Evolutionary conservation across 2,329 filamentous ascomycete genomes (phyloP).

Genomic region (Trichophyton schoenleinii): DNA sequence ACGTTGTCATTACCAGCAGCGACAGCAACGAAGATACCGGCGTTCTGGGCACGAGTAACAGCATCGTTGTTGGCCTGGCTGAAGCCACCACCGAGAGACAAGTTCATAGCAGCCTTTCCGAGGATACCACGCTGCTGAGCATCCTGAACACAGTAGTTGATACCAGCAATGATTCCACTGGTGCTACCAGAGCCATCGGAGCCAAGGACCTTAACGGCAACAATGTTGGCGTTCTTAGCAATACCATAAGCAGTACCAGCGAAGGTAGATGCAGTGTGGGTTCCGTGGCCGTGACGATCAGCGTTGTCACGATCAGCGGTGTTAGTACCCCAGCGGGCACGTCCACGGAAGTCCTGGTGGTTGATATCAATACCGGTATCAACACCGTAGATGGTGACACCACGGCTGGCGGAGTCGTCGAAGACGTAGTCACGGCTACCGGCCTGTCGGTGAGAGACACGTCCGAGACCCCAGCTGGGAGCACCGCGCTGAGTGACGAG

Average conservation of each 20-base stretch:
- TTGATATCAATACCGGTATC: slow-evolving; percentile 29
- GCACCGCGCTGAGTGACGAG: background rate
- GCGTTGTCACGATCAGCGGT: slow-evolving; percentile 15
- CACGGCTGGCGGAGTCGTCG: slow-evolving; percentile 25
- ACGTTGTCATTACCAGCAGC: slow-evolving; percentile 31
- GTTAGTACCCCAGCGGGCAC: slow-evolving; percentile 26
- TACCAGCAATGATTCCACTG: slow-evolving; percentile 38
- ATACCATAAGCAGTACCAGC: slow-evolving; percentile 27
- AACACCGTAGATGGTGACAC: slow-evolving; percentile 27
- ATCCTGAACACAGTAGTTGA: slow-evolving; percentile 30
- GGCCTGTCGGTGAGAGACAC: slow-evolving; percentile 21
- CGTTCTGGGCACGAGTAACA: slow-evolving; percentile 24
- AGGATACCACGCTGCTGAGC: slow-evolving; percentile 20
- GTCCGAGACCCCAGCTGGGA: slow-evolving; percentile 22
- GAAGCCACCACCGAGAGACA: slow-evolving; percentile 26
- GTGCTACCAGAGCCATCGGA: slow-evolving; percentile 35
- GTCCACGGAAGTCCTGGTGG: slow-evolving; percentile 27
- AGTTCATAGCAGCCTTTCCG: slow-evolving; percentile 24
- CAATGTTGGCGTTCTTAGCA: slow-evolving; percentile 26
- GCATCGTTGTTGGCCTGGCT: slow-evolving; percentile 29
- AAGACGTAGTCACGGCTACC: slow-evolving; percentile 24
- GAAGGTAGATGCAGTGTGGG: slow-evolving; percentile 29
- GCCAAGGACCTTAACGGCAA: slow-evolving; percentile 41
- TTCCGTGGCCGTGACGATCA: slow-evolving; percentile 27
- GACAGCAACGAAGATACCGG: slow-evolving; percentile 32